Evolutionary conservation across 495 filamentous ascomycete species (phyloP).

Genomic region (Aspergillus egyptiacus): DNA sequence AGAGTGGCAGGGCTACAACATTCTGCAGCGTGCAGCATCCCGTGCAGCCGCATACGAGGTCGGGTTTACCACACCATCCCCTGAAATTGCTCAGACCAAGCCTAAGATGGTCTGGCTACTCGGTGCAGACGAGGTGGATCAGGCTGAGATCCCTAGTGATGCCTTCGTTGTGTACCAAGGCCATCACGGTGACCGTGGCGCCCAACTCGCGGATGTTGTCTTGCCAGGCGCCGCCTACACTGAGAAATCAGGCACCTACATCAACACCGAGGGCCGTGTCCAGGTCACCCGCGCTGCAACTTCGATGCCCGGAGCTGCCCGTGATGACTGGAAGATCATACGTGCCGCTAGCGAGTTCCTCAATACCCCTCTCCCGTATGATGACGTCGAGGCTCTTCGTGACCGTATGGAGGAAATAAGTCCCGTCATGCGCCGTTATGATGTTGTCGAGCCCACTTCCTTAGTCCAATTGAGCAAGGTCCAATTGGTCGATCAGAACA

Average conservation of each 20-base stretch:
- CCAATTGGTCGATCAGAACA: conserved; percentile 93
- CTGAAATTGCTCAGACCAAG: conserved; percentile 67
- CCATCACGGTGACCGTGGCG: conserved; percentile 91
- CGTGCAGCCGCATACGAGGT: conserved; percentile 90
- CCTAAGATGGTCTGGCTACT: conserved; percentile 97
- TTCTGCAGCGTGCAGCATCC: conserved; percentile 89
- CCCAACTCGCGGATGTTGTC: conserved; percentile 87
- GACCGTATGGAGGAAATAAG: conserved; percentile 95
- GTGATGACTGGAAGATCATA: conserved; percentile 98
- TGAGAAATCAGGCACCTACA: conserved; percentile 92
- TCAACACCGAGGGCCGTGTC: conserved; percentile 95
- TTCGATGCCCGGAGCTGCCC: conserved; percentile 74
- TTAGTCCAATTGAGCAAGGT: conserved; percentile 72
- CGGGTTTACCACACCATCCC: conserved; percentile 81
- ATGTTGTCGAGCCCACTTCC: conserved; percentile 75
- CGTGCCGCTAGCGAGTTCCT: conserved; percentile 87
- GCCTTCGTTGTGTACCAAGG: conserved; percentile 98
- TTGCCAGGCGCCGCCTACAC: conserved; percentile 93
- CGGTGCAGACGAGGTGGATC: conserved; percentile 83
- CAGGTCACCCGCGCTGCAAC: conserved; percentile 89
- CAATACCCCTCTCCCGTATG: conserved; percentile 81
- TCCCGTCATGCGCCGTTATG: conserved; percentile 81
- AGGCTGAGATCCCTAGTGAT: conserved; percentile 79
- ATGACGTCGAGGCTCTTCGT: conserved; percentile 77
- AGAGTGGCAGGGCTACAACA: conserved; percentile 96